phyloP scores from a whole-genome alignment of 2,329 filamentous ascomycete species.

The Aschersonia sp. region DNA sequence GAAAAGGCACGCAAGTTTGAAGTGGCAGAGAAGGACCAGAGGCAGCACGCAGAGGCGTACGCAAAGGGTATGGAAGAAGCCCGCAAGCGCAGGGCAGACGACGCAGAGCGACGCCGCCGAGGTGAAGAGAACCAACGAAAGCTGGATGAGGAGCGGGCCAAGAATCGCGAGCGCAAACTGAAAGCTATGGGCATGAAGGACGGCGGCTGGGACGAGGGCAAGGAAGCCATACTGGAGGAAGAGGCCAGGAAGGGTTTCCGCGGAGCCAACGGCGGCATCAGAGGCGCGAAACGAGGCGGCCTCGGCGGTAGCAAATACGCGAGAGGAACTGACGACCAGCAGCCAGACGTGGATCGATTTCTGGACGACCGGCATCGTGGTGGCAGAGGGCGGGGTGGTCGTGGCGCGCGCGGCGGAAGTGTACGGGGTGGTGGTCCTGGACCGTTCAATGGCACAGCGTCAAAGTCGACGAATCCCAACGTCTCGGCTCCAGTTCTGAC shows the following conservation, averaged over 20 bases:
- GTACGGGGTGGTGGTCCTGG: constrained; percentile 13
- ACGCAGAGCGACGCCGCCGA: constrained; percentile 34
- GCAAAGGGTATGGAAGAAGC: constrained; percentile 42
- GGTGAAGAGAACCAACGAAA: constrained; percentile 36
- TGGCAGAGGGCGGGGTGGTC: constrained; percentile 15
- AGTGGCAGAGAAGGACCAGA: constrained; percentile 41
- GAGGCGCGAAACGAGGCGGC: constrained; percentile 21
- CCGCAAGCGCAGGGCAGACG: constrained; percentile 33
- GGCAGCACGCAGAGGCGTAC: constrained; percentile 37
- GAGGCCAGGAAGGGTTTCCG: constrained; percentile 25
- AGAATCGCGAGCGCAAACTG: constrained; percentile 46
- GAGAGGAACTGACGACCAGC: constrained; percentile 15
- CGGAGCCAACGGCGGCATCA: constrained; percentile 24
- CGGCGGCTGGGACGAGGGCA: constrained; percentile 45
- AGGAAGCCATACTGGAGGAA: constrained; percentile 28
- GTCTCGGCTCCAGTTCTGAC: constrained; percentile 10
- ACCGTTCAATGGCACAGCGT: constrained; percentile 5
- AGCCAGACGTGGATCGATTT: constrained; percentile 21
- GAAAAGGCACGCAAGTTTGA: constrained; percentile 47
- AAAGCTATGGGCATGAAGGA: constrained; percentile 41
- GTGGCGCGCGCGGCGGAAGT: constrained; percentile 14
- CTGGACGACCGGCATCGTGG: constrained; percentile 19
- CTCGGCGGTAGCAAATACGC: constrained; percentile 29
- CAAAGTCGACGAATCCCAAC: constrained; percentile 3
- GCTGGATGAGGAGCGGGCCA: constrained; percentile 44